Percentiles rank a stretch among this genome's conserved stretches.
phyloP scores from a whole-genome alignment of 345 rosid species.

The Hevea brasiliensis region DNA sequence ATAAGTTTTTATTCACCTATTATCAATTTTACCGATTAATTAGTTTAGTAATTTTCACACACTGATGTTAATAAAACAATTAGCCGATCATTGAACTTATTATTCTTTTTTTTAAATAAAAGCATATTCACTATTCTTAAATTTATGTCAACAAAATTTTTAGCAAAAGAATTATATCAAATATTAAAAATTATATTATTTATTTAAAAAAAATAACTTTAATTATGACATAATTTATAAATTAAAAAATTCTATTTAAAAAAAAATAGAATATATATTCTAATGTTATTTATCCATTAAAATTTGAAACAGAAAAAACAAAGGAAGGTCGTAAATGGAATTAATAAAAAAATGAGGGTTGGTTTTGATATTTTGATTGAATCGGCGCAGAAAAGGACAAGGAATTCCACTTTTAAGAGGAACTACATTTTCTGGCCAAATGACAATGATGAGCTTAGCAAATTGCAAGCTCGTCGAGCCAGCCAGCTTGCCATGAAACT shows the following conservation, averaged over 20 bases:
- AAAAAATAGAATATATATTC: not conserved
- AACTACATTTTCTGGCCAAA: constrained; percentile 24
- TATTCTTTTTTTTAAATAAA: too few species aligned
- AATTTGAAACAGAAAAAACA: not conserved
- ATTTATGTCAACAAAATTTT: too few species aligned
- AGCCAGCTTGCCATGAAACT: constrained; percentile 11
- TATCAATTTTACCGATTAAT: too few species aligned
- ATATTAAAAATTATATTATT: too few species aligned
- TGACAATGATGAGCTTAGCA: constrained; percentile 19
- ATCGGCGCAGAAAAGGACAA: not conserved
- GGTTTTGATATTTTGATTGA: not conserved
- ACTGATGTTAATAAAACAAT: too few species aligned
- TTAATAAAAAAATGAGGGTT: not conserved
- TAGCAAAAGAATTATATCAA: too few species aligned
- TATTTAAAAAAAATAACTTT: too few species aligned
- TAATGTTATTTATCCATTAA: not conserved
- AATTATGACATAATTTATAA: too few species aligned
- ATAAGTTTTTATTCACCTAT: too few species aligned
- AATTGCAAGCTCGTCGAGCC: constrained; percentile 41
- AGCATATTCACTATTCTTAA: too few species aligned
- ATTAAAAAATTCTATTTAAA: not conserved
- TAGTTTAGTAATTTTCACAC: too few species aligned
- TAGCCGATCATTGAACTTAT: too few species aligned
- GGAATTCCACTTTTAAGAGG: not conserved
- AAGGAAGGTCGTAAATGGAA: not conserved